Evolutionary conservation across 352 stramenopile species (phyloP), one percentile per base, ranked within the genome.

Genomic region (Phytophthora constricta): DNA sequence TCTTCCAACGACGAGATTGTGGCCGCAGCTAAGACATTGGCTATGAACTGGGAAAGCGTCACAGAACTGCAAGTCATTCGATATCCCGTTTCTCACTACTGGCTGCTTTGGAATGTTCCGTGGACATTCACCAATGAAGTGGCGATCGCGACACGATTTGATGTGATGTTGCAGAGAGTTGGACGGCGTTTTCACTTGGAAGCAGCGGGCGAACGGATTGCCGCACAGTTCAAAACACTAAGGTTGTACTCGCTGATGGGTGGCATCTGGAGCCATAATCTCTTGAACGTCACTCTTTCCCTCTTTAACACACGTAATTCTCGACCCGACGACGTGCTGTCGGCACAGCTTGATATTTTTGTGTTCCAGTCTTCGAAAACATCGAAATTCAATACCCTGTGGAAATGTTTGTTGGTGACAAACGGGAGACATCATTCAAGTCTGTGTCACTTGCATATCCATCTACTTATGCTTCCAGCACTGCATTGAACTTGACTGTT

Each of bases 81-180:
- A 45, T 60, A 70, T 50, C 31, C 20, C 53, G 28, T 52, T 10
- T 71, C 63, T 41, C 55, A 57, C 1, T 37, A 55, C n/a, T 71
- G 63, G 63, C 34, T 66, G 33, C 45, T 71, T 41, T 71, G 63
- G 63, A 71, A 71, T 39, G 43, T 62, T n/a, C 56, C 63, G 19
- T 20, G 37, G 11, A 46, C 28, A 31, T 66, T 71, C 19, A 23
- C 43, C 23, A 39, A 62, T n/a, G 42, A 31, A 5, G 17, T 66
- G 34, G 11, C 23, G 10, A 41, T 46, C 23, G 23, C 17, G 27
- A 56, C 39, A 23, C 34, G 22, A 20, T 54, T 13, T 19, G 20
- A 34, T 11, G 47, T 69, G 1, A 55, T 39, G 27, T 31, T 64
- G 11, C 53, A 62, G 56, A 63, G 14, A 13, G 47, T 49, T 23